These are phyloP conservation scores for Liriodendron chinense DNA, from an alignment of 164 flowering plant genomes.

Conservation along the genomic window DNA sequence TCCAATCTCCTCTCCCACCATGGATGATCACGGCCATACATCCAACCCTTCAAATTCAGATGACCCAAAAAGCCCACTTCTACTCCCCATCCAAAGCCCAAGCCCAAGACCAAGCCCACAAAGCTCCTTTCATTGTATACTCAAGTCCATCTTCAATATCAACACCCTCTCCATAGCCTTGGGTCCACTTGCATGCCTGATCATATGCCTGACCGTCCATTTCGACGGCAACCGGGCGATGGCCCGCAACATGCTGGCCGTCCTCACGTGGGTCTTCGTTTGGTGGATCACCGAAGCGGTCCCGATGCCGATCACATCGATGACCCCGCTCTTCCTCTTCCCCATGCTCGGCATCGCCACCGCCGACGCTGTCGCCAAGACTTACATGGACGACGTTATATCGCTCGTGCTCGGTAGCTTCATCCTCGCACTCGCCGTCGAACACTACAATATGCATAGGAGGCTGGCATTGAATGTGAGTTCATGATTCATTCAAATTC, in stretches of 20 bases:
- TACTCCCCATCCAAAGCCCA: constrained; percentile 42
- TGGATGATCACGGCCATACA: neutral
- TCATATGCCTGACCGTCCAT: constrained; percentile 43
- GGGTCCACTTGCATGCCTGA: constrained; percentile 57
- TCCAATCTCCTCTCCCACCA: neutral
- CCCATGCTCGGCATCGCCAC: constrained; percentile 80
- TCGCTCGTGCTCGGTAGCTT: constrained; percentile 86
- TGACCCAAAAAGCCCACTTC: constrained; percentile 53
- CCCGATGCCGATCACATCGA: constrained; percentile 89
- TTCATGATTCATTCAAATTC: neutral
- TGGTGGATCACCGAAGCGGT: constrained; percentile 99
- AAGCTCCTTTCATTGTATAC: constrained; percentile 20
- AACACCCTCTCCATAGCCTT: constrained; percentile 48
- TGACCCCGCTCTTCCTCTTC: constrained; percentile 86
- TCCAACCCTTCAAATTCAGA: constrained; percentile 14
- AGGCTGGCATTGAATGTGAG: constrained; percentile 84
- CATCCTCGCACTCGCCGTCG: constrained; percentile 91
- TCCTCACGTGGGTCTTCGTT: constrained; percentile 72
- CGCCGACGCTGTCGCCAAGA: constrained; percentile 69
- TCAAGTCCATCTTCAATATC: constrained; percentile 38
- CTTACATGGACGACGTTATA: constrained; percentile 86
- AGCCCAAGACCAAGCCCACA: constrained; percentile 18
- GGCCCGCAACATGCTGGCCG: constrained; percentile 64
- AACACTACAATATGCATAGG: constrained; percentile 78
- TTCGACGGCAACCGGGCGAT: constrained; percentile 33